Base-by-base conservation (phyloP, 1,139 yeast genomes). In the Yamadazyma conglobata region DNA sequence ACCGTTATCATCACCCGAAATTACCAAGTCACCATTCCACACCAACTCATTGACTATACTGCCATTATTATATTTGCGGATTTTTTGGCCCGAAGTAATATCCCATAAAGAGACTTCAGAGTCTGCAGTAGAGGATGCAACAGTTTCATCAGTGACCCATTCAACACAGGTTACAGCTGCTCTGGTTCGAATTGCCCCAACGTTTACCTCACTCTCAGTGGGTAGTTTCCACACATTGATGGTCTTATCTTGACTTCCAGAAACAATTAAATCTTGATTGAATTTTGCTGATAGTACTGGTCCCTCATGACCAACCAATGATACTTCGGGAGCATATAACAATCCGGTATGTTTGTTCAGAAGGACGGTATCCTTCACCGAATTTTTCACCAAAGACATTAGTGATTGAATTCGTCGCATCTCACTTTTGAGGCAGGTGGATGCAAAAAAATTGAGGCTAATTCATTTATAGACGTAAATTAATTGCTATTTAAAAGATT, bases 1-100 rank as follows among this genome's bases (percentile, higher is more conserved):
- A 0, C 89, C 88, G 45, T 80, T 88, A 46, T 85, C 95, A 11
- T 79, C 67, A 3, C 75, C 87, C 18, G 81, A 69, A 3, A 70
- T 61, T 4, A 71, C 43, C 15, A 58, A 57, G 3, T 56, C 64
- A 48, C 28, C 56, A 49, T 15, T 47, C 46, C 37, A 18, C 42
- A 33, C 48, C 1, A 83, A 54, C 39, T 79, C 70, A 46, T 84
- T 83, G 4, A 82, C 77, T 3, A 40, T 37, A 10, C 36, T 32
- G 22, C 19, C 24, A 20, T 34, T 40, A 15, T 52, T 53, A 19
- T 74, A 73, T 39, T 74, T 79, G 25, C 81, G 58, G 10, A 73
- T 38, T 38, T 82, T 68, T 29, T 48, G 46, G 3, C 87, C 86
- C 2, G 79, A 71, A 16, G 57, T 63, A 0, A 68, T 52, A 47